phyloP scores from a whole-genome alignment of 495 filamentous ascomycete species.

The Acidiella bohemica region DNA sequence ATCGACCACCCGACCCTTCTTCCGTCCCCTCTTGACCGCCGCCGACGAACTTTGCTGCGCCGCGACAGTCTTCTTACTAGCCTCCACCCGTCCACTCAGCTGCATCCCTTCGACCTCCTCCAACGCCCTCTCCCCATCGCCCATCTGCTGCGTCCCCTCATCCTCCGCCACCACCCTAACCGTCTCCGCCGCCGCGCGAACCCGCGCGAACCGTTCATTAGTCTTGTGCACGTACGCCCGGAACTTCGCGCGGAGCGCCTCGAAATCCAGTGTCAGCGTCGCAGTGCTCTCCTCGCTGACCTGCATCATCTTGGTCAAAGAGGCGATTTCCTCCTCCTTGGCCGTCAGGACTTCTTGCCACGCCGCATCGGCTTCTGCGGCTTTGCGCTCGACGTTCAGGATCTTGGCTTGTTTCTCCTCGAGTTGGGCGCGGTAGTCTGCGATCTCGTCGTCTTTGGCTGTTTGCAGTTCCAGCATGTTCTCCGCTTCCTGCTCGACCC shows the following conservation, averaged over 20 bases:
- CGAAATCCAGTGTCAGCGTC: not conserved
- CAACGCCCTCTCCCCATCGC: not conserved
- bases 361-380: constrained; percentile 4
- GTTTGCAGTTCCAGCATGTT: constrained; percentile 14
- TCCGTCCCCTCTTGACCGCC: constrained; percentile 1
- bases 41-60: not conserved
- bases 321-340: constrained; percentile 9
- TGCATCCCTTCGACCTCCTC: constrained; percentile 8
- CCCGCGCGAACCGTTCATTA: not conserved
- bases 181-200: constrained; percentile 2
- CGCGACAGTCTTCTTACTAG: not conserved
- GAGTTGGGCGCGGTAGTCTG: constrained; percentile 2
- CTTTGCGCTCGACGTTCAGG: constrained; percentile 11
- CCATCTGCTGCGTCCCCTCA: constrained; percentile 3
- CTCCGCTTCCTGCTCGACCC: constrained; percentile 18
- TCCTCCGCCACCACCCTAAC: constrained; percentile 3
- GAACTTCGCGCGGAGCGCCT: constrained; percentile 1
- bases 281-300: not conserved
- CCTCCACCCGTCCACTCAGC: constrained; percentile 1
- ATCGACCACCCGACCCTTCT: constrained; percentile 6
- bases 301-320: not conserved
- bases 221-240: constrained; percentile 1
- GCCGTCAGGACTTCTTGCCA: constrained; percentile 12
- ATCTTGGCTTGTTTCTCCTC: constrained; percentile 14
- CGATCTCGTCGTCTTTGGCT: constrained; percentile 13